phyloP scores from a whole-genome alignment of 169 alveolate genomes.

The Cryptosporidium bovis region DNA sequence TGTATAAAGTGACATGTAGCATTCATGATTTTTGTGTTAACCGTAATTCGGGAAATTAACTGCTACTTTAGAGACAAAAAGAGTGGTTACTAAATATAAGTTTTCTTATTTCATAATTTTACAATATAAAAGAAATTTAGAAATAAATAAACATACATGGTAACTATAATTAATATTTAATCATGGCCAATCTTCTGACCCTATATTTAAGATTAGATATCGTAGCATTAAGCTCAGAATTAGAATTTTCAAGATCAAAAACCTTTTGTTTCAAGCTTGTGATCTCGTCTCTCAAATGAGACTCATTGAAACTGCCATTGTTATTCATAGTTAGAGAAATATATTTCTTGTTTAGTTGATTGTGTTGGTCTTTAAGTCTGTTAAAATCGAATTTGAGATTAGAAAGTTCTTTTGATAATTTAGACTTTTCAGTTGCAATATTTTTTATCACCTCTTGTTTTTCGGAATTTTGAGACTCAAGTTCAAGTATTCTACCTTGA shows the following conservation, averaged over 20 bases:
- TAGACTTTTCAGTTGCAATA: conserved; percentile 49
- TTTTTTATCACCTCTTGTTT: conserved; percentile 49
- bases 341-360: conserved; percentile 24
- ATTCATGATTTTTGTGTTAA: no score
- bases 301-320: not conserved
- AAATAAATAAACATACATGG: not conserved
- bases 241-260: not conserved
- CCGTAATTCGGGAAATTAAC: no score
- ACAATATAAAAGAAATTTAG: not conserved
- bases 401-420: conserved; percentile 9
- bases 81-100: no score
- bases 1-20: no score
- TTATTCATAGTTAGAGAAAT: conserved; percentile 1
- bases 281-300: not conserved
- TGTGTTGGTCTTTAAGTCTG: conserved; percentile 23
- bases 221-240: conserved; percentile 21
- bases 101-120: no score
- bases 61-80: no score
- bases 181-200: conserved; percentile 55
- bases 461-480: conserved; percentile 52
- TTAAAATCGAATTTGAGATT: conserved; percentile 13
- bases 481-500: conserved; percentile 21
- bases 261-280: not conserved
- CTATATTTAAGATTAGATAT: conserved; percentile 20
- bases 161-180: not conserved